phyloP scores from a whole-genome alignment of 768 basidiomycete genomes.

The Rickenella mellea region DNA sequence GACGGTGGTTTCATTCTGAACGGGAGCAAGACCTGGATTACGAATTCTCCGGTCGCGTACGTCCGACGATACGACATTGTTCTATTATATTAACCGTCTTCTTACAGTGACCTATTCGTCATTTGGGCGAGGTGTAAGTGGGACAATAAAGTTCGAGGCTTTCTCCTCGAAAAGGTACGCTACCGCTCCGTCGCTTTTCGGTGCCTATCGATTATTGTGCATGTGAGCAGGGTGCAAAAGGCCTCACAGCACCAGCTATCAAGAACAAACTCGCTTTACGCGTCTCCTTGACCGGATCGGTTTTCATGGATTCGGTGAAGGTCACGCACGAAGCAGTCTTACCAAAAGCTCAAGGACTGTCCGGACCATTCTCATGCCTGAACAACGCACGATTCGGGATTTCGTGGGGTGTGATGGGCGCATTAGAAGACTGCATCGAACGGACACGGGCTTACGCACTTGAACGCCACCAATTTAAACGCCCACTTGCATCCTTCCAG shows the following conservation, averaged over 20 bases:
- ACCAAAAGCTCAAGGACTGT: slow-evolving; percentile 67
- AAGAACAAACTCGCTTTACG: slow-evolving; percentile 91
- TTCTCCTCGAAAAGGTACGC: slow-evolving; percentile 79
- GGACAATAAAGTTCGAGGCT: slow-evolving; percentile 86
- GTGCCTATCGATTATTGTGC: too few species aligned
- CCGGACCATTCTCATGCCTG: slow-evolving; percentile 84
- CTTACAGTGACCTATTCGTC: slow-evolving; percentile 71
- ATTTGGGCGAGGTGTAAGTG: slow-evolving; percentile 94
- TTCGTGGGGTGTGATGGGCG: slow-evolving; percentile 93
- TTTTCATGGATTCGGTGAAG: slow-evolving; percentile 88
- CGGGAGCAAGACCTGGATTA: slow-evolving; percentile 97
- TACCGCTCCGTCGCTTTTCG: slow-evolving; percentile 2
- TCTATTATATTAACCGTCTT: slow-evolving; percentile 7
- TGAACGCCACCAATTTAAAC: slow-evolving; percentile 82
- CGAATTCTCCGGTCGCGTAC: slow-evolving; percentile 86
- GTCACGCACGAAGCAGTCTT: slow-evolving; percentile 68
- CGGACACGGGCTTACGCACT: slow-evolving; percentile 77
- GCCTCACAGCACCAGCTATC: slow-evolving; percentile 77
- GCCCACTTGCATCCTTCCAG: slow-evolving; percentile 90
- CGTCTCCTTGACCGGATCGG: slow-evolving; percentile 73
- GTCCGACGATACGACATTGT: slow-evolving; percentile 16
- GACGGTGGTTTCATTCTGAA: slow-evolving; percentile 80
- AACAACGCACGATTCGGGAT: slow-evolving; percentile 86
- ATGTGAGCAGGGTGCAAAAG: slow-evolving; percentile 69
- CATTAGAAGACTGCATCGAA: slow-evolving; percentile 83